A percentile compares a stretch with the other conserved stretches of the same genome.
phyloP scores from a whole-genome alignment of 768 basidiomycete species.

The Termitomyces sp. region DNA sequence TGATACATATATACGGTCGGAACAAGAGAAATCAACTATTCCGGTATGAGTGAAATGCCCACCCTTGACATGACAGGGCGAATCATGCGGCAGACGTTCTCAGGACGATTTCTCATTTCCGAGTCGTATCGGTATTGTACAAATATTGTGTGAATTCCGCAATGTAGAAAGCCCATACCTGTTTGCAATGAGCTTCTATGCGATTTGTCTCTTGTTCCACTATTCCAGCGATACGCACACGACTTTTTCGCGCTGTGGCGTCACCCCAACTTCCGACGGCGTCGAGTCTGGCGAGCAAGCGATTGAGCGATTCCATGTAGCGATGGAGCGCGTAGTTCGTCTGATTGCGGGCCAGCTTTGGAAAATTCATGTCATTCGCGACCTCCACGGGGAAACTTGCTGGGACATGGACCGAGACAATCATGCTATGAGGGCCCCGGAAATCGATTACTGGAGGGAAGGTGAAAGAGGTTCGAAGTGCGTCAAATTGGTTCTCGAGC shows the following conservation, averaged over 20 bases:
- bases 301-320: conserved; percentile 60
- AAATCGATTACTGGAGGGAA: conserved; percentile 49
- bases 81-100: too few relatives aligned
- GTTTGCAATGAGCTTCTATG: conserved; percentile 45
- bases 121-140: too few relatives aligned
- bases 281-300: conserved; percentile 64
- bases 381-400: conserved; percentile 14
- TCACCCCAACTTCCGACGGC: conserved; percentile 65
- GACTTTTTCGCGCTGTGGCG: conserved; percentile 41
- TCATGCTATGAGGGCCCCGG: conserved; percentile 29
- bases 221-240: conserved; percentile 49
- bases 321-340: conserved; percentile 58
- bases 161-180: conserved; percentile 29
- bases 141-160: too few relatives aligned
- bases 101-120: too few relatives aligned
- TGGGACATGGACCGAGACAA: conserved; percentile 22
- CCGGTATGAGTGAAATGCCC: too few relatives aligned
- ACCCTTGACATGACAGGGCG: too few relatives aligned
- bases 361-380: conserved; percentile 15
- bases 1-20: too few relatives aligned
- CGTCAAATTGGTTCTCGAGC: conserved; percentile 32
- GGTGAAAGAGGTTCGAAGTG: conserved; percentile 37
- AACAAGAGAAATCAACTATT: too few relatives aligned
- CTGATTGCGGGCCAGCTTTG: conserved; percentile 57
- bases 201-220: conserved; percentile 62